These are phyloP conservation scores for Cladosporium halotolerans DNA, from an alignment of 2,329 filamentous ascomycete genomes.

Conservation along the genomic window DNA sequence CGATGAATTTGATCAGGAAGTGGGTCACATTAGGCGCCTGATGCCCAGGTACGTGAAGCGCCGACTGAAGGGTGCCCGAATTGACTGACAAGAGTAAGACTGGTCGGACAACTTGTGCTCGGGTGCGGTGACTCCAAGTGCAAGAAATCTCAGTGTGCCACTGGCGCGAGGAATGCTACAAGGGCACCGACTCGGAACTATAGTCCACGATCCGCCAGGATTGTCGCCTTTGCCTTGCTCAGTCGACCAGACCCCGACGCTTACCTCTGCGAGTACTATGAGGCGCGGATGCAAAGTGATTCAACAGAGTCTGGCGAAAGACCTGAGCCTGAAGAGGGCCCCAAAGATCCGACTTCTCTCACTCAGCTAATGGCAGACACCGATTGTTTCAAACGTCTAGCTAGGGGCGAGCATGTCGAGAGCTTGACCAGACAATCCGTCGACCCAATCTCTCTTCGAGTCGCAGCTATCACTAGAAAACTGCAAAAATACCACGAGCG, in stretches of 20 bases:
- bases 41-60: neutral
- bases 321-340: conserved; percentile 20
- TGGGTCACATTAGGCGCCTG: neutral
- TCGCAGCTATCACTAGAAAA: neutral
- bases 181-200: conserved; percentile 67
- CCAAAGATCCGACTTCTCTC: conserved; percentile 52
- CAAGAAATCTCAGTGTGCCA: conserved; percentile 68
- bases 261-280: conserved; percentile 50
- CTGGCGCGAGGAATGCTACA: conserved; percentile 60
- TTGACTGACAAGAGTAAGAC: neutral
- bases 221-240: conserved; percentile 69
- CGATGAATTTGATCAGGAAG: neutral
- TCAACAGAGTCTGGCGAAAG: neutral
- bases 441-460: neutral
- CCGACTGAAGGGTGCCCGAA: too few relatives aligned
- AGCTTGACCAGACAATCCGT: neutral
- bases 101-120: conserved; percentile 65
- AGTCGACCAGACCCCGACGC: conserved; percentile 66
- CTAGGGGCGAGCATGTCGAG: neutral
- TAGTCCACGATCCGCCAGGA: conserved; percentile 71
- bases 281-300: neutral
- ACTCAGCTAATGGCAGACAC: conserved; percentile 48
- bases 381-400: conserved; percentile 1
- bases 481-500: neutral
- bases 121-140: conserved; percentile 67